These are phyloP conservation scores for Xanthoconium stramineum DNA, from an alignment of 768 basidiomycete genomes.

Conservation along the genomic window DNA sequence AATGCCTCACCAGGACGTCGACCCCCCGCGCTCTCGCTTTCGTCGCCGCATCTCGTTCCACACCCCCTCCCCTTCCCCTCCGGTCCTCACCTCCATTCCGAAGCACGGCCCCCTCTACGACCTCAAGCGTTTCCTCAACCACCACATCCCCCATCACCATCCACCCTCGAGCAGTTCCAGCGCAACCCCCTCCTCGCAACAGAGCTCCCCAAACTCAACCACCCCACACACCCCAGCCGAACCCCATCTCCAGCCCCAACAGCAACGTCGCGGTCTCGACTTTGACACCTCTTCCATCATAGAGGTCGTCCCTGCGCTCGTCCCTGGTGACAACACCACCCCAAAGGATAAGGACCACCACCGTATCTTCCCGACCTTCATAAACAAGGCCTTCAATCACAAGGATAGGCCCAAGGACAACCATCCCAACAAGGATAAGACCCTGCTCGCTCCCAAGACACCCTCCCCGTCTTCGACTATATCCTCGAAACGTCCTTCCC, in stretches of 20 bases:
- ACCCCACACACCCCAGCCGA: constrained; percentile 28
- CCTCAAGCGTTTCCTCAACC: constrained; percentile 91
- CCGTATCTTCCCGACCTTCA: constrained; percentile 30
- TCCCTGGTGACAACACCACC: constrained; percentile 12
- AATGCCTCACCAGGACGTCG: not conserved
- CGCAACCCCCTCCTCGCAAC: constrained; percentile 27
- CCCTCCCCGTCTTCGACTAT: constrained; percentile 32
- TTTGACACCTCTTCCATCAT: constrained; percentile 35
- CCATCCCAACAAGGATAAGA: not conserved
- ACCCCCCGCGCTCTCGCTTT: constrained; percentile 26
- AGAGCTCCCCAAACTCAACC: constrained; percentile 25
- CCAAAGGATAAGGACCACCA: constrained; percentile 25
- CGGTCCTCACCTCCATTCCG: constrained; percentile 8
- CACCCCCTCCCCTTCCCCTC: not conserved
- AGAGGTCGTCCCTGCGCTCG: constrained; percentile 30
- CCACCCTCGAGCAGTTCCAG: constrained; percentile 17
- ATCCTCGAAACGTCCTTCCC: constrained; percentile 29
- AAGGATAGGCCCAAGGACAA: constrained; percentile 26
- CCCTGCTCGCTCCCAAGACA: constrained; percentile 16
- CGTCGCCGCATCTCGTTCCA: constrained; percentile 29
- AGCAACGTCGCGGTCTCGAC: constrained; percentile 34
- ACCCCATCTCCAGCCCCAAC: constrained; percentile 32
- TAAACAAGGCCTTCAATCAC: constrained; percentile 35
- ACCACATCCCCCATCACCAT: constrained; percentile 63
- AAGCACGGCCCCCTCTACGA: constrained; percentile 81